These are phyloP conservation scores for Lachnellula arida DNA, from an alignment of 2,329 filamentous ascomycete genomes.

Conservation along the genomic window DNA sequence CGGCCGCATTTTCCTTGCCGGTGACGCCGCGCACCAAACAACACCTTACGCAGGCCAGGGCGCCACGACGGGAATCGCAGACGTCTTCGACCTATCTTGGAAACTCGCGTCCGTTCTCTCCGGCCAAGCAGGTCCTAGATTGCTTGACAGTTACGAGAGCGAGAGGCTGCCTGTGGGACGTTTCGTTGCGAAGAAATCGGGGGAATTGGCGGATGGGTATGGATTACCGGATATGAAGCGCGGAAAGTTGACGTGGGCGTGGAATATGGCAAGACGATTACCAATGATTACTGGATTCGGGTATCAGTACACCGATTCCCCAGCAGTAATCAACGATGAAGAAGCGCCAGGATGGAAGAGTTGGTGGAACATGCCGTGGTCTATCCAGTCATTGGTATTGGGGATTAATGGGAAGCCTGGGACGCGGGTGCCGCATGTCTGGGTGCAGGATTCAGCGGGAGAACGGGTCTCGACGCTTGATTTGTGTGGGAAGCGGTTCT, in stretches of 20 bases:
- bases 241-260: background rate
- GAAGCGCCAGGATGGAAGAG: conserved; percentile 20
- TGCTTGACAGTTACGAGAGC: conserved; percentile 37
- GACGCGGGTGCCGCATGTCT: conserved; percentile 32
- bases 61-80: conserved; percentile 34
- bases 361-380: conserved; percentile 28
- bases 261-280: conserved; percentile 1
- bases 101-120: conserved; percentile 36
- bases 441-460: conserved; percentile 22
- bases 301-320: conserved; percentile 11
- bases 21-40: conserved; percentile 47
- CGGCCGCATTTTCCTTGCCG: conserved; percentile 38
- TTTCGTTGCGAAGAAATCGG: conserved; percentile 9
- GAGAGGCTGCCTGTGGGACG: conserved; percentile 36
- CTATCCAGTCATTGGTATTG: conserved; percentile 23
- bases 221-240: conserved; percentile 10
- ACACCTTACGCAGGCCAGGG: conserved; percentile 43
- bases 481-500: conserved; percentile 28
- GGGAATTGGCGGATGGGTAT: conserved; percentile 7
- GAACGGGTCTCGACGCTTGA: conserved; percentile 31
- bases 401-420: conserved; percentile 29
- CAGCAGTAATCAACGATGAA: conserved; percentile 9
- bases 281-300: conserved; percentile 10
- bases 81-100: conserved; percentile 41
- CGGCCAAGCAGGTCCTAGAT: conserved; percentile 12